A percentile compares a stretch with the other conserved stretches of the same genome.
phyloP scores from a whole-genome alignment of 1,284 basidiomycete genomes.

The Microbotryum scabiosae region DNA sequence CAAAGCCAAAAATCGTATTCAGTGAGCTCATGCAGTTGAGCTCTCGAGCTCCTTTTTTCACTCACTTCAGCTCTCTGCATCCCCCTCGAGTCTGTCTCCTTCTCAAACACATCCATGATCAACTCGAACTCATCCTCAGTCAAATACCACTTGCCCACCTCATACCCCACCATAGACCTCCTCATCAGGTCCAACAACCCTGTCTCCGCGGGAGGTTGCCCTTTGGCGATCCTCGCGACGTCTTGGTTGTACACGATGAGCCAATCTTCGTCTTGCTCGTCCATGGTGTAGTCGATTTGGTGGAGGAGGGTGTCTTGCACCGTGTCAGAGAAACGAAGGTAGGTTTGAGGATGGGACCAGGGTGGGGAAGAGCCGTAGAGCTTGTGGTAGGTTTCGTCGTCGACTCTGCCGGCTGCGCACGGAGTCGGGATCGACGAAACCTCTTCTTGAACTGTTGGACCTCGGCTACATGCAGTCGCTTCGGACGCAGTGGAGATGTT shows the following conservation, averaged over 20 bases:
- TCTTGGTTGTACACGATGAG: neutral
- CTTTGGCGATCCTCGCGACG: neutral
- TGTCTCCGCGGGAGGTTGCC: neutral
- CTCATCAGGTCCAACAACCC: neutral
- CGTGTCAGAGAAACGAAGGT: neutral
- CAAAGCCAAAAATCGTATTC: too few species aligned
- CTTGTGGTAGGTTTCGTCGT: neutral
- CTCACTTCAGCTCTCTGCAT: too few species aligned
- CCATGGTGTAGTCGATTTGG: neutral
- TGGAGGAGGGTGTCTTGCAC: neutral
- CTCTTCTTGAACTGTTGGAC: too few species aligned
- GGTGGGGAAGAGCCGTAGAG: neutral
- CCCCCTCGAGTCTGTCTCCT: neutral
- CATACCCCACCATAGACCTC: neutral
- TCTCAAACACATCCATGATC: constrained; percentile 2
- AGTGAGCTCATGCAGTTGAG: too few species aligned
- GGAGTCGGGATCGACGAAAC: too few species aligned
- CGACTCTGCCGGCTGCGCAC: neutral
- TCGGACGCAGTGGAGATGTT: too few species aligned
- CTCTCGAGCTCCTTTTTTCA: too few species aligned
- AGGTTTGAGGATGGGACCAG: neutral
- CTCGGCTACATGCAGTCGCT: too few species aligned
- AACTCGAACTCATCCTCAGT: neutral
- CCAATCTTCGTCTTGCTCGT: constrained; percentile 1
- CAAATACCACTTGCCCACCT: neutral